phyloP scores from a whole-genome alignment of 202 grass and related monocot species.

The Panicum virgatum region DNA sequence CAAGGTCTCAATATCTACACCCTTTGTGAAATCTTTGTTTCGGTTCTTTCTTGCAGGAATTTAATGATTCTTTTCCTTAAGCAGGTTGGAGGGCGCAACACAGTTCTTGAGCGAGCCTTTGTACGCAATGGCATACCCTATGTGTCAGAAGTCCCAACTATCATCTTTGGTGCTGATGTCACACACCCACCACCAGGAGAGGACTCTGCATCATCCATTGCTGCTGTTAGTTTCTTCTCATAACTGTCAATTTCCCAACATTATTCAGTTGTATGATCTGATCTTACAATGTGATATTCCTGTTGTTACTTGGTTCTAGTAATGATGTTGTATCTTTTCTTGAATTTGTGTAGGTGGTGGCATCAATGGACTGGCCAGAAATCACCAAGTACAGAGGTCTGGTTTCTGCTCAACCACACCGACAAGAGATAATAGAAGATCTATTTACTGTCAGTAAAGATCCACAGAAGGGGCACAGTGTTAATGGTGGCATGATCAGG shows the following conservation, averaged over 20 bases:
- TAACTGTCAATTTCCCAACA: not conserved
- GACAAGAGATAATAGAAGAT: conserved; percentile 79
- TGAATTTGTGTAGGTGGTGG: conserved; percentile 55
- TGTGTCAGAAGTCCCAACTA: conserved; percentile 65
- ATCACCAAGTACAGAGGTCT: conserved; percentile 74
- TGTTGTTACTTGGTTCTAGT: no score
- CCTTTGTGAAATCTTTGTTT: not conserved
- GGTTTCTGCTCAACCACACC: conserved; percentile 67
- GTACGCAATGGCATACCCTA: conserved; percentile 52
- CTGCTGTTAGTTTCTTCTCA: conserved; percentile 50
- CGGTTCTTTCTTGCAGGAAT: not conserved
- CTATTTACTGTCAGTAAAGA: conserved; percentile 57
- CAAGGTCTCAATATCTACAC: conserved; percentile 51
- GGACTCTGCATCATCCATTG: conserved; percentile 71
- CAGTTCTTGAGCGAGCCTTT: conserved; percentile 62
- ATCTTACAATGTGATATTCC: not conserved
- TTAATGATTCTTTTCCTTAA: not conserved
- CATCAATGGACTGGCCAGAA: conserved; percentile 80
- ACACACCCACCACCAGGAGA: conserved; percentile 76
- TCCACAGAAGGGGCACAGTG: conserved; percentile 34
- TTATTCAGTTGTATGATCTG: not conserved
- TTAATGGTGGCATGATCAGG: conserved; percentile 68
- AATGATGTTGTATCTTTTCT: not conserved
- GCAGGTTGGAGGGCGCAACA: conserved; percentile 81
- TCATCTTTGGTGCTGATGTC: conserved; percentile 87